phyloP scores from a whole-genome alignment of 2,329 filamentous ascomycete species.

The Plenodomus biglobosus region DNA sequence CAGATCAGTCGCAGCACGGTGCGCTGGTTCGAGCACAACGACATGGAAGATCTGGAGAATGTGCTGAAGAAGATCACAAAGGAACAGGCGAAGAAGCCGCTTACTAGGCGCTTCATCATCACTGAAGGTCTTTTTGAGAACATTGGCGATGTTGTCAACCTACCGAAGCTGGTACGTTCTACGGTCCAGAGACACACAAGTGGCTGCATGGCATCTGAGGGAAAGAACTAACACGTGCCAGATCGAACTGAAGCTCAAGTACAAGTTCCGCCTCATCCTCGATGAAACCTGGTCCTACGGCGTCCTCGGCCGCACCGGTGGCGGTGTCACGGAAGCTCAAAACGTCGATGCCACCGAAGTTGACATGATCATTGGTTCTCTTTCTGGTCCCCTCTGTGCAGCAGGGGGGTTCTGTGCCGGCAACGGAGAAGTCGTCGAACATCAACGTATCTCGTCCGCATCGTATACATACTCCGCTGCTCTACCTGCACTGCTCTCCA shows the following conservation, averaged over 20 bases:
- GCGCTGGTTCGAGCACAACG: slow-evolving; percentile 92
- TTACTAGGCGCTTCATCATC: slow-evolving; percentile 92
- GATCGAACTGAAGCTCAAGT: slow-evolving; percentile 90
- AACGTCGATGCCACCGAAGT: slow-evolving; percentile 92
- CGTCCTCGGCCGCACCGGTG: slow-evolving; percentile 85
- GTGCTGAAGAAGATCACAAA: slow-evolving; percentile 83
- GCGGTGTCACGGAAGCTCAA: slow-evolving; percentile 91
- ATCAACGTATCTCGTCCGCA: slow-evolving; percentile 89
- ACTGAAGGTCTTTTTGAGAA: slow-evolving; percentile 95
- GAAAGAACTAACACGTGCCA: slow-evolving; percentile 37
- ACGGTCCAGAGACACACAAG: neutral
- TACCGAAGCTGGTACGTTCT: slow-evolving; percentile 75
- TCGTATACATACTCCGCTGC: slow-evolving; percentile 97
- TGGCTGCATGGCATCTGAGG: neutral
- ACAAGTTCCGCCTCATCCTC: slow-evolving; percentile 97
- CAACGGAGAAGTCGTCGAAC: slow-evolving; percentile 86
- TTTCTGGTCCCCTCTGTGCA: slow-evolving; percentile 85
- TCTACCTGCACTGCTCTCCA: slow-evolving; percentile 87
- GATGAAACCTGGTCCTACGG: slow-evolving; percentile 99
- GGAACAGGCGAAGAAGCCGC: slow-evolving; percentile 82
- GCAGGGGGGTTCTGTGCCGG: slow-evolving; percentile 96
- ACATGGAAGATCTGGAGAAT: slow-evolving; percentile 88
- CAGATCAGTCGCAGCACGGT: slow-evolving; percentile 91
- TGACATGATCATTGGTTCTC: slow-evolving; percentile 95
- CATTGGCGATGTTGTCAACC: slow-evolving; percentile 77